Evolutionary conservation across 2,329 filamentous ascomycete genomes (phyloP), one percentile per base, ranked within the genome.

Genomic region (Apiospora aurea): DNA sequence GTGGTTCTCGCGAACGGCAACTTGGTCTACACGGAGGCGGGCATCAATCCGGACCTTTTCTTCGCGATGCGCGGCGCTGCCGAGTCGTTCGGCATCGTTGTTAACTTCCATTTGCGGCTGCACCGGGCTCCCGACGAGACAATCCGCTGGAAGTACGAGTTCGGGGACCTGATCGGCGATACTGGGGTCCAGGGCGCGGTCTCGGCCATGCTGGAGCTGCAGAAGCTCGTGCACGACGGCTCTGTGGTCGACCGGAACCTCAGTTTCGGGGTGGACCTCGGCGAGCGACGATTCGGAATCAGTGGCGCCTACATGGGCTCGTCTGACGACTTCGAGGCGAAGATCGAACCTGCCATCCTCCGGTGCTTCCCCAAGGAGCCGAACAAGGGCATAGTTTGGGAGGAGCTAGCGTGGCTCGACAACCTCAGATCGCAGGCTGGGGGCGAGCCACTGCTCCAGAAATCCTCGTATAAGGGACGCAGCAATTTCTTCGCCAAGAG

Each of bases 1-100:
- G 80, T 88, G 53, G 83, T 88, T 44, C 86, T 85, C 7, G 81
- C 85, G 4, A 83, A 86, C 69, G 86, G 87, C 10, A 78, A 80
- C 8, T 81, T 85, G 66, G 77, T 87, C 57, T 83, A 83, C 38
- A 84, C 82, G 16, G 84, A 82, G 69, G 79, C 82, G 69, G 82
- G 77, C 29, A 80, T 82, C 14, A 83, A 88, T 73, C 71, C 79
- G 0, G 86, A 88, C 29, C 79, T 89, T 0, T 88, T 85, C 79
- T 87, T 41, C 21, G 84, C 81, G n/a, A 78, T 84, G 74, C 80
- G 82, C 70, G 83, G 83, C 21, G 83, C 83, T 6, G 83, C 80
- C 10, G 80, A 82, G 21, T 82, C 82, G 3, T 82, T 84, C 67
- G 83, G 82, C 13, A 80, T 85, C 69, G 79, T 80, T 7, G 79